Base-by-base conservation (phyloP, 768 basidiomycete species). In the Polyporus arcularius region DNA sequence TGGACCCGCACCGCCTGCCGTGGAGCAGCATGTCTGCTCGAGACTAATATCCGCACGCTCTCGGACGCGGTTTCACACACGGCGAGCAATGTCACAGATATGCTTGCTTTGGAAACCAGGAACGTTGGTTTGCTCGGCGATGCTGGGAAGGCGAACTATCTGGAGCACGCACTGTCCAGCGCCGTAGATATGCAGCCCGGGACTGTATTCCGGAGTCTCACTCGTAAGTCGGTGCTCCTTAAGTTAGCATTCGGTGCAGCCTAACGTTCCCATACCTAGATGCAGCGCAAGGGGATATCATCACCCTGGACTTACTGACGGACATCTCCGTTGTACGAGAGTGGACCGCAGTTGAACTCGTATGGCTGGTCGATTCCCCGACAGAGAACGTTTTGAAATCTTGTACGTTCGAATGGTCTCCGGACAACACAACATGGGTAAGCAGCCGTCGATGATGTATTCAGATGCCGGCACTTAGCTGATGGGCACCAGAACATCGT, bases 131-230 rank as follows among this genome's bases (percentile, higher is more conserved):
- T 55, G 12, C 65, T 87, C 21, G 78, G 77, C 12, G 67, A 71
- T 30, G 66, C 72, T 28, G 67, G 67, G 21, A 72, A 68, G 49
- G 46, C 62, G 15, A 69, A 78, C 64, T 85, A 84, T 66, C 62
- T 82, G 41, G 61, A 68, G 2, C 74, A 80, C 69, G 72, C 85
- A 30, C 76, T 79, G 28, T 85, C 83, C 12, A 72, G 75, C 67
- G 86, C 85, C 4, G 86, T 87, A 4, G 86, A 89, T 72, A 79
- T 80, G 7, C 66, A 75, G n/a, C 63, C 68, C 4, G 70, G 71
- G 9, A 86, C 85, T 35, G 76, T 71, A 0, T 89, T 88, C 65
- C 75, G 74, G 38, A 85, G 84, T 68, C 66, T 74, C 32, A 62
- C 71, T 59, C 67, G 87, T 85, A 65, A 56, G 81, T 45, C 70